Evolutionary conservation across 106 monocot species (phyloP), one percentile per base, ranked within the genome.

Genomic region (Phalaenopsis equestris): DNA sequence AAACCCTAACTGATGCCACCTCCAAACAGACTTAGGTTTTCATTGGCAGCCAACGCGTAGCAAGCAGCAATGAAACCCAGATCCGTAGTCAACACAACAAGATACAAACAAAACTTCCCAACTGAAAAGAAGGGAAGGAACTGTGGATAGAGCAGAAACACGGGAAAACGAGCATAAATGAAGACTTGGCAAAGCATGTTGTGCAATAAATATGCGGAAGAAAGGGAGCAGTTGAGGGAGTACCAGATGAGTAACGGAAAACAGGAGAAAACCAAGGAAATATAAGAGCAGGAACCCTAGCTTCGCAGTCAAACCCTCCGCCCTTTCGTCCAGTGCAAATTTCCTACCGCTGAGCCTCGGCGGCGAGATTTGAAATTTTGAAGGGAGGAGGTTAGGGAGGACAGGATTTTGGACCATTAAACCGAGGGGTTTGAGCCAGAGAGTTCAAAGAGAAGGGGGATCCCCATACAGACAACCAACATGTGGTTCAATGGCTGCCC

Each of bases 281-380:
- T 8, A 23, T 15, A 10, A 24, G 48, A 49, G 48, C 8, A 47
- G 36, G 7, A 76, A 49, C 76, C 43, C 48, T 42, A 75, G 75
- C 75, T 75, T 4, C 45, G 43, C 30, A 30, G 30, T 30, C 30
- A 30, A 30, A 0, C 30, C 30, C 30, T 30, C 30, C 48, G 19
- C 21, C 76, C 42, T 76, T 49, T 49, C 49, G 17, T 24, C 49
- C 76, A 46, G 30, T 48, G 48, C 48, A 76, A 49, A 11, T 47
- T 46, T 49, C 30, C 48, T 23, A 1, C 49, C n/a, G 49, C 76
- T 11, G 76, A 16, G 48, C 15, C 76, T 76, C 76, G 76, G 76
- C 76, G 47, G 48, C 49, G 76, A 76, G 76, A 76, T 76, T 76
- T 76, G 76, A 76, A 76, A 76, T 76, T 76, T 76, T 76, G 76